Evolutionary conservation across 2,329 filamentous ascomycete species (phyloP), one percentile per base, ranked within the genome.

Genomic region (Epichloe typhina): DNA sequence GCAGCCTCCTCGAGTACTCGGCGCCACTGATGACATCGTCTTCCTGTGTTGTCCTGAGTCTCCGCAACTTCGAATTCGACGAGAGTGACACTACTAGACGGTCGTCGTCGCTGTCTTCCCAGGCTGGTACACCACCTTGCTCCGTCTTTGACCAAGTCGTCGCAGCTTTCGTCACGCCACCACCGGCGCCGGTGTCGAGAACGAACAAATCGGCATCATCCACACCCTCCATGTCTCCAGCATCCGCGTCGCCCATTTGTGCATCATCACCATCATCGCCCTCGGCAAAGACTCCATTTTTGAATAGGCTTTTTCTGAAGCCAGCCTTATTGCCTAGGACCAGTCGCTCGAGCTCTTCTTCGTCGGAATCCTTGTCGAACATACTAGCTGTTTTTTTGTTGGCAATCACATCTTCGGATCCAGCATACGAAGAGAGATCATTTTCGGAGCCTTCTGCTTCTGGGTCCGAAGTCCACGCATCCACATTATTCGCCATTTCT

Each of bases 61-160:
- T 97, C 57, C 90, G 80, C 62, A 96, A 66, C 56, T 86, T 79
- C 46, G 82, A 79, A 43, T 84, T 82, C 12, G 26, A 33, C 26
- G 88, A 85, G 39, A 98, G 75, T 13, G 91, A 97, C 46, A 98
- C 77, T 6, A 82, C 79, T 55, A 96, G 72, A 50, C 87, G 79
- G 62, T 97, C 93, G 62, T 98, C 93, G 60, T 98, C 93, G 66
- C 90, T 97, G 64, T 98, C 93, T 58, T 90, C 82, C 93, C 93
- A 98, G 1, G 82, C 86, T 3, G 83, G 75, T 19, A 72, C 71
- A 41, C 76, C 71, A 45, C 55, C 60, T 15, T 61, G 56, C 13
- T 56, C 52, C 12, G 50, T 46, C 19, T 59, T 56, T 5, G 52
- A 58, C 31, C 55, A 54, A 23, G 59, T 53, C 19, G 59, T 57